phyloP scores from a whole-genome alignment of 176 grass and related monocot genomes.

The Paspalum notatum region DNA sequence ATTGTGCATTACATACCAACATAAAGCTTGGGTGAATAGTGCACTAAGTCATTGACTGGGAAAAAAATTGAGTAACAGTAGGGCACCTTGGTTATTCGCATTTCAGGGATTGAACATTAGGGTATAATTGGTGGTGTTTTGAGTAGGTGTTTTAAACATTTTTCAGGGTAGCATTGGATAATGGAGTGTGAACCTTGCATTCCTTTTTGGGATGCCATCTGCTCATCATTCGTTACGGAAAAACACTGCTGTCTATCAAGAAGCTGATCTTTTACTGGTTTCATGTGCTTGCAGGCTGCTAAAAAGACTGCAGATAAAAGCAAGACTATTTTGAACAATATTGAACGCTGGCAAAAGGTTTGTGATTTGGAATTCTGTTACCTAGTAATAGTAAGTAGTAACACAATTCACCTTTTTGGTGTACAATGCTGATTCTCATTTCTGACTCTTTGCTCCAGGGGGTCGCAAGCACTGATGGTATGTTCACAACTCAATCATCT shows the following conservation, averaged over 20 bases:
- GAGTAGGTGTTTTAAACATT: not conserved
- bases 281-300: constrained; percentile 61
- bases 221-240: constrained; percentile 24
- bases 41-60: not conserved
- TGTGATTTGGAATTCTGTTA: constrained; percentile 45
- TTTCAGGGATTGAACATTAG: not conserved
- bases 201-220: constrained; percentile 13
- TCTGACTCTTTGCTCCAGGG: constrained; percentile 80
- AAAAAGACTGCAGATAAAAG: constrained; percentile 89
- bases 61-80: not conserved
- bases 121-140: not conserved
- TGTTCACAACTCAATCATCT: constrained; percentile 45
- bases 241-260: not conserved
- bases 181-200: not conserved
- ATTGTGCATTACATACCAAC: not conserved
- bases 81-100: constrained; percentile 20
- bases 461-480: constrained; percentile 90
- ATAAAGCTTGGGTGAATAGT: not conserved
- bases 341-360: constrained; percentile 99
- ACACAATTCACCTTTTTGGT: constrained; percentile 9
- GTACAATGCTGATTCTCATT: constrained; percentile 36
- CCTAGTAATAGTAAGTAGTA: not conserved
- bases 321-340: constrained; percentile 80
- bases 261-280: constrained; percentile 34
- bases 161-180: not conserved